Percentiles rank a stretch among this genome's conserved stretches.
Evolutionary conservation across 2,329 filamentous ascomycete genomes (phyloP).

Genomic region (Nothomitra cinnamomea): DNA sequence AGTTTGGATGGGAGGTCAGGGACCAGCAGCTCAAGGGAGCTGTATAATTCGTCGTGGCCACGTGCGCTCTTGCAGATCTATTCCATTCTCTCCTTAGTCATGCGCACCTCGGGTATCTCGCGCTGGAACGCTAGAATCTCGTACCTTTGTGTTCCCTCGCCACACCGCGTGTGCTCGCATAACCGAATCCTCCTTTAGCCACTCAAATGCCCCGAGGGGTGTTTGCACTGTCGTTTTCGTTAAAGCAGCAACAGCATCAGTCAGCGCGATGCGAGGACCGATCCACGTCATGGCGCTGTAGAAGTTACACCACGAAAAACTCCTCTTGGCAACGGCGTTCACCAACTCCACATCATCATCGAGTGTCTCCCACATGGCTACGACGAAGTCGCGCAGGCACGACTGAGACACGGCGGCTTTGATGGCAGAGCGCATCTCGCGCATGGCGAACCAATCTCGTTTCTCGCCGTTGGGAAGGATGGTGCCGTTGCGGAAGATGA

Average conservation of each 20-base stretch:
- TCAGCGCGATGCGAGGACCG: conserved; percentile 21
- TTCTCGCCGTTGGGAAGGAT: conserved; percentile 25
- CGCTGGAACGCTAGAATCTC: too few species aligned
- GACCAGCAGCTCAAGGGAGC: too few species aligned
- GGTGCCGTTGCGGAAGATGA: conserved; percentile 25
- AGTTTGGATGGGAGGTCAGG: too few species aligned
- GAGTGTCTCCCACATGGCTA: conserved; percentile 29
- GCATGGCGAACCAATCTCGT: conserved; percentile 28
- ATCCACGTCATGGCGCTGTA: conserved; percentile 30
- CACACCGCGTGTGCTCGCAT: conserved; percentile 27
- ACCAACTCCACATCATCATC: conserved; percentile 22
- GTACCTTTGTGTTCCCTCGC: conserved; percentile 19
- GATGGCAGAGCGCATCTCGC: conserved; percentile 23
- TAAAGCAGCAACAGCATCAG: conserved; percentile 16
- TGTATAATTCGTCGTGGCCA: too few species aligned
- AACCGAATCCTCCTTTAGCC: conserved; percentile 28
- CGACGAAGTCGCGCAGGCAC: conserved; percentile 25
- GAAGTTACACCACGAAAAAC: conserved; percentile 29
- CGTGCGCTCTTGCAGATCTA: too few species aligned
- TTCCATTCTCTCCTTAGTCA: too few species aligned
- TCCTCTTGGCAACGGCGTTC: conserved; percentile 27
- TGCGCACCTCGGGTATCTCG: background rate
- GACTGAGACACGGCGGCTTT: conserved; percentile 29
- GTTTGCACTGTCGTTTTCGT: conserved; percentile 18
- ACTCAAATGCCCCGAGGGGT: conserved; percentile 29